These are phyloP conservation scores for Sistotremastrum suecicum DNA, from an alignment of 768 basidiomycete species.

Conservation along the genomic window DNA sequence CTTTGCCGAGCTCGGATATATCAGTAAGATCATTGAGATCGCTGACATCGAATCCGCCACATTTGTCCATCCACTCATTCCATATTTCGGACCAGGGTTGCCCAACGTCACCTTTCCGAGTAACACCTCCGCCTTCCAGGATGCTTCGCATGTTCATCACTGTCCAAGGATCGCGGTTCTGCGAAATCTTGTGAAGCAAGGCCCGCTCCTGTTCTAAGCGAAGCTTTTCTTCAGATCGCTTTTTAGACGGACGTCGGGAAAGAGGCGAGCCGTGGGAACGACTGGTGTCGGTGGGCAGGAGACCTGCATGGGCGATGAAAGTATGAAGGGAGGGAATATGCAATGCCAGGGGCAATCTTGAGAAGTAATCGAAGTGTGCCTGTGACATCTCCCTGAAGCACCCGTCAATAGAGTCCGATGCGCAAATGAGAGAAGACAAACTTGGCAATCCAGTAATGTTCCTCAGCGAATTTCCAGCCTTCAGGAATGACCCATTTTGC, in stretches of 20 bases:
- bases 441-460: conserved; percentile 68
- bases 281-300: conserved; percentile 59
- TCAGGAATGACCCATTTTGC: conserved; percentile 34
- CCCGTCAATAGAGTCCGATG: conserved; percentile 2
- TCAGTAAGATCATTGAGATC: conserved; percentile 5
- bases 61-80: conserved; percentile 12
- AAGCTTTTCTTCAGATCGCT: conserved; percentile 16
- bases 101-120: conserved; percentile 19
- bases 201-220: conserved; percentile 53
- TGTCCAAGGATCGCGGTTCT: conserved; percentile 69
- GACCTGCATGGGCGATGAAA: conserved; percentile 72
- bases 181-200: conserved; percentile 52
- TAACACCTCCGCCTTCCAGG: conserved; percentile 25
- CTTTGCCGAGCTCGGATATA: conserved; percentile 7
- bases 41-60: conserved; percentile 6
- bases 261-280: conserved; percentile 49
- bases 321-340: conserved; percentile 65
- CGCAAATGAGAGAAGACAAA: conserved; percentile 11
- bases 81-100: conserved; percentile 25
- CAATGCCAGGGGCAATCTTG: conserved; percentile 56
- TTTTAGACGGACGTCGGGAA: conserved; percentile 27
- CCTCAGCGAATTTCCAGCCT: conserved; percentile 61
- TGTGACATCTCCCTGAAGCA: conserved; percentile 35
- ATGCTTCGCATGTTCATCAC: conserved; percentile 60
- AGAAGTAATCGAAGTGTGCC: conserved; percentile 56